Evolutionary conservation across 2,329 filamentous ascomycete species (phyloP).

Genomic region (Verticillium albo-atrum): DNA sequence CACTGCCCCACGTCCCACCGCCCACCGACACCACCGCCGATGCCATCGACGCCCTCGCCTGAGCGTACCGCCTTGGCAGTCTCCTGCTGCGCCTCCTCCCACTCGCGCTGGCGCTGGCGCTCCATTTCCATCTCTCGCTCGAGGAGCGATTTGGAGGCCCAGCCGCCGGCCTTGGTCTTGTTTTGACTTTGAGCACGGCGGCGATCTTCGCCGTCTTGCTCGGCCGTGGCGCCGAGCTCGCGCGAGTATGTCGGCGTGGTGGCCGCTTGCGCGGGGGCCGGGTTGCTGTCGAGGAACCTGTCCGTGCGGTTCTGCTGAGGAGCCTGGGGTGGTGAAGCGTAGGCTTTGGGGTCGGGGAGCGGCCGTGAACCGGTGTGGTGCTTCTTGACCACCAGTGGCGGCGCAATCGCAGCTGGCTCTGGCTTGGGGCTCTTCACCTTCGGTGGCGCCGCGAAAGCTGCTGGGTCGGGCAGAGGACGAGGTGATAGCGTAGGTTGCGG

Average conservation of each 20-base stretch:
- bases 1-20: conserved; percentile 76
- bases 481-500: conserved; percentile 23
- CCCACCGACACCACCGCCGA: conserved; percentile 62
- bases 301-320: conserved; percentile 45
- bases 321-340: conserved; percentile 14
- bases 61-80: conserved; percentile 51
- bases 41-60: conserved; percentile 53
- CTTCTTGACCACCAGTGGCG: conserved; percentile 24
- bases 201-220: conserved; percentile 59
- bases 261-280: conserved; percentile 34
- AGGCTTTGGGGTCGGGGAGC: conserved; percentile 44
- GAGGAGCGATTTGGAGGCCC: conserved; percentile 65
- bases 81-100: conserved; percentile 71
- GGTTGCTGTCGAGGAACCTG: conserved; percentile 51
- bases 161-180: conserved; percentile 58
- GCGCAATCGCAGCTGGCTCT: conserved; percentile 23
- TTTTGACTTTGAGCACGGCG: conserved; percentile 53
- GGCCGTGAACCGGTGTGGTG: conserved; percentile 42
- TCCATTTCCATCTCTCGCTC: conserved; percentile 81
- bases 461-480: conserved; percentile 37
- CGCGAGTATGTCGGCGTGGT: conserved; percentile 48
- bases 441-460: conserved; percentile 15
- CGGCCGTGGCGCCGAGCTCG: conserved; percentile 51
- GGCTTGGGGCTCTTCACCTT: conserved; percentile 18
- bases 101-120: conserved; percentile 70